Evolutionary conservation across 371 early-diverging fungal species (phyloP), one percentile per base, ranked within the genome.

Genomic region (Mortierella sp.): DNA sequence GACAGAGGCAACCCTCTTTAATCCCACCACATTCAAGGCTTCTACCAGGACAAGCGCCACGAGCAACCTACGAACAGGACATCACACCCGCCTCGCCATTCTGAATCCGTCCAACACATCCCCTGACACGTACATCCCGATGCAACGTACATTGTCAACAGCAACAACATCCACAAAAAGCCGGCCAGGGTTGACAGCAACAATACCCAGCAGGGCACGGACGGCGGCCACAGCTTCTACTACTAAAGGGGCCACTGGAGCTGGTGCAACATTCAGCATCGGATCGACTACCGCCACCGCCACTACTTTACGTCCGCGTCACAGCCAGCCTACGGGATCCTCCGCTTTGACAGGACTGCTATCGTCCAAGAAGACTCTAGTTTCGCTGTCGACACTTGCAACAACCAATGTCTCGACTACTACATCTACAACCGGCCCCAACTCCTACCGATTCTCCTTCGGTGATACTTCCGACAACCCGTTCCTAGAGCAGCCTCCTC

Each of bases 401-500:
- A 14, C 60, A 14, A 3, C 60, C 60, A 60, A 14, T 12, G 12
- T 29, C 60, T 60, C 60, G 32, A 16, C 60, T 2, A 29, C 60
- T 12, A n/a, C 32, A 10, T n/a, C 60, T 29, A 12, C 60, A 11
- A 16, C 16, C 32, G 4, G 11, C 16, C 14, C 14, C 32, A 60
- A 4, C 16, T 1, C 29, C 60, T 14, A 60, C 29, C 29, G 60
- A 27, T 29, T 29, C 4, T 60, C 29, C 10, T 60, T 60, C 14
- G 60, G 60, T 16, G 60, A 60, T 11, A 11, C 60, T 14, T 60
- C 27, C 16, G 27, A 60, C 11, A 60, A 60, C 10, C 60, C 60
- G 6, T 60, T 60, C 60, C 60, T 60, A n/a, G 60, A 60, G 12
- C 60, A 60, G 32, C 60, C 29, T 60, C 32, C 60, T 60, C 60